Base-by-base conservation (phyloP, 2,329 filamentous ascomycete species). In the Ophiocordyceps robertsii region DNA sequence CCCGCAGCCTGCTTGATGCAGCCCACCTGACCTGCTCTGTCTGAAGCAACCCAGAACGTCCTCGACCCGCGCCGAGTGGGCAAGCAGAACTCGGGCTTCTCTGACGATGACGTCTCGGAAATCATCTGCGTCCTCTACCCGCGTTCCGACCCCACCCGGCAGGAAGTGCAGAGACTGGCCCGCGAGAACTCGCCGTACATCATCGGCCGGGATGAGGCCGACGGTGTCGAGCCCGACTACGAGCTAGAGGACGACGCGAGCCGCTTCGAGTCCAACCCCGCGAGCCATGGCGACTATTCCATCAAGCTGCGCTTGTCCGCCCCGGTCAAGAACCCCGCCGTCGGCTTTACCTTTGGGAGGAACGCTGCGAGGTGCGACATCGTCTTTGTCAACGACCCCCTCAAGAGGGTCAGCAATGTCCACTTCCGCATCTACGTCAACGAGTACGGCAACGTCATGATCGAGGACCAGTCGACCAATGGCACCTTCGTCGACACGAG, bases 361-460 rank as follows among this genome's bases (percentile, higher is more conserved):
- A 90, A 92, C 54, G 51, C 62, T 1, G 52, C 60, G 38, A 72
- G 75, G 30, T 92, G 85, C 60, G 92, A 98, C 44, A 64, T 89
- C 38, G 73, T 74, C 52, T 77, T 86, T 39, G 60, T 66, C 31
- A 70, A 80, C 48, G 82, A 90, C 50, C 73, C 75, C 1, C 67
- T 75, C 41, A 82, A 77, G 57, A 75, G 84, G 37, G 74, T 98
- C 46, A 96, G 90, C 67, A 95, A 96, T 57, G 73, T 84, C n/a
- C 92, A 98, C 59, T 98, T 96, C 59, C 82, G 87, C 42, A 94
- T 98, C 47, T 95, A 83, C 56, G 72, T 95, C 52, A 98, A 93
- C 53, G 69, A 79, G n/a, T 77, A 85, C 48, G 86, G 84, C 27
- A 80, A 84, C 44, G 72, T 95, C 49, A 95, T 98, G 87, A 68